A percentile compares a stretch with the other conserved stretches of the same genome.
These are phyloP conservation scores for Anisogramma anomala DNA, from an alignment of 2,329 filamentous ascomycete species.

Conservation along the genomic window DNA sequence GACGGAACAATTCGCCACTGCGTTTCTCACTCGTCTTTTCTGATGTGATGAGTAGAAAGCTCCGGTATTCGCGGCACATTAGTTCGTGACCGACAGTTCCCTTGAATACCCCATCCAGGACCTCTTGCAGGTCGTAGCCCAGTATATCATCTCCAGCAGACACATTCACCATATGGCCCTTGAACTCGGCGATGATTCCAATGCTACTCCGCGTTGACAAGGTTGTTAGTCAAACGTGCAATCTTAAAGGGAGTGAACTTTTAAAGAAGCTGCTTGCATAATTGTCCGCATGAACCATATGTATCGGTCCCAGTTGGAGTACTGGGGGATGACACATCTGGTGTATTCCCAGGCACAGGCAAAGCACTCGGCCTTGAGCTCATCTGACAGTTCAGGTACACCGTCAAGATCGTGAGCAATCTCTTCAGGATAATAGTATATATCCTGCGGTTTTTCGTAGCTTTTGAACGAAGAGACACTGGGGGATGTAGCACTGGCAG, in stretches of 20 bases:
- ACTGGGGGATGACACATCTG: constrained; percentile 18
- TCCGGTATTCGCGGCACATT: constrained; percentile 17
- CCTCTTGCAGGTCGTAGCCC: constrained; percentile 15
- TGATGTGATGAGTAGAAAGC: constrained; percentile 16
- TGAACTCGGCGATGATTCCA: constrained; percentile 18
- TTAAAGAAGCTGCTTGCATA: background rate
- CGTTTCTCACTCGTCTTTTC: constrained; percentile 15
- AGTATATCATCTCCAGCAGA: constrained; percentile 8
- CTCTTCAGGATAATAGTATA: constrained; percentile 12
- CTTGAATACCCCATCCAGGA: constrained; percentile 15
- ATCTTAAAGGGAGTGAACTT: no score
- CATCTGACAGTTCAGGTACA: constrained; percentile 3
- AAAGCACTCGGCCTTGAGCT: constrained; percentile 14
- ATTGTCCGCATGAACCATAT: constrained; percentile 18
- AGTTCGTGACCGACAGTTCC: constrained; percentile 9
- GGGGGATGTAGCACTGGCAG: no score
- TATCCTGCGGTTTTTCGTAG: constrained; percentile 2
- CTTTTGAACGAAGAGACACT: no score
- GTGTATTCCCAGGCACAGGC: constrained; percentile 20
- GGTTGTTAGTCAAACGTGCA: no score
- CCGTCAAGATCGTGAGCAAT: constrained; percentile 11
- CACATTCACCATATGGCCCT: constrained; percentile 15
- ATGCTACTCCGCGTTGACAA: no score
- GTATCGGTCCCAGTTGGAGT: constrained; percentile 18
- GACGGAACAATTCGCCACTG: constrained; percentile 19